phyloP scores from a whole-genome alignment of 1,284 basidiomycete species.

The Coniferiporia sulphurascens region DNA sequence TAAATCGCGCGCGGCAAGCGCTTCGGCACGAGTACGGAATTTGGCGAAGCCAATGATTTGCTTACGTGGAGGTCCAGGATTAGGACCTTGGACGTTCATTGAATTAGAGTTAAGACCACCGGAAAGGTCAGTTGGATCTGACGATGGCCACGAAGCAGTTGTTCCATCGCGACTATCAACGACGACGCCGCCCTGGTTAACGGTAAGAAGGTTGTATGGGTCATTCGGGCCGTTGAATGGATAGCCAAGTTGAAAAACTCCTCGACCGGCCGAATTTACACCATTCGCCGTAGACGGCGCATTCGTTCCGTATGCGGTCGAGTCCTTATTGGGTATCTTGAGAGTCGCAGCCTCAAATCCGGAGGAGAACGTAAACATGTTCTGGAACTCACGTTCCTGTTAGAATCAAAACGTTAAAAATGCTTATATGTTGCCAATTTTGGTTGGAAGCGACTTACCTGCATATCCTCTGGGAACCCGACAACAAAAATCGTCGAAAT shows the following conservation, averaged over 20 bases:
- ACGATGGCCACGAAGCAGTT: slow-evolving; percentile 62
- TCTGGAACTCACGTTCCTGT: slow-evolving; percentile 97
- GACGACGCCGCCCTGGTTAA: slow-evolving; percentile 73
- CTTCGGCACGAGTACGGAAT: slow-evolving; percentile 85
- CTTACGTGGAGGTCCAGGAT: slow-evolving; percentile 61
- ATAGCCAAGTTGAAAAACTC: slow-evolving; percentile 22
- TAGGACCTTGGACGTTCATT: slow-evolving; percentile 28
- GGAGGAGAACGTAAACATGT: slow-evolving; percentile 95
- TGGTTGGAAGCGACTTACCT: slow-evolving; percentile 50
- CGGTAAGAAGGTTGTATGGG: slow-evolving; percentile 72
- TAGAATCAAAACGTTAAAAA: slow-evolving; percentile 17
- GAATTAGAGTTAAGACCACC: slow-evolving; percentile 26
- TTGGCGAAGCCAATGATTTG: slow-evolving; percentile 99
- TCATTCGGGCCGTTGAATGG: slow-evolving; percentile 55
- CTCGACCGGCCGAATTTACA: slow-evolving; percentile 28
- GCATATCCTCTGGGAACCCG: slow-evolving; percentile 98
- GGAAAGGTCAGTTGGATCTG: slow-evolving; percentile 30
- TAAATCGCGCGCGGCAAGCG: slow-evolving; percentile 82
- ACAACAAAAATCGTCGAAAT: slow-evolving; percentile 99
- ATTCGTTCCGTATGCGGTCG: slow-evolving; percentile 53
- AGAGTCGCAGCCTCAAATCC: slow-evolving; percentile 98
- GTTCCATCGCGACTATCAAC: slow-evolving; percentile 66
- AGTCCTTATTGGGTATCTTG: slow-evolving; percentile 91
- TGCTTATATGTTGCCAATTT: neutral
- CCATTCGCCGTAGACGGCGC: slow-evolving; percentile 28